These are phyloP conservation scores for Staphylotrichum tortipilum DNA, from an alignment of 495 filamentous ascomycete species.

Conservation along the genomic window DNA sequence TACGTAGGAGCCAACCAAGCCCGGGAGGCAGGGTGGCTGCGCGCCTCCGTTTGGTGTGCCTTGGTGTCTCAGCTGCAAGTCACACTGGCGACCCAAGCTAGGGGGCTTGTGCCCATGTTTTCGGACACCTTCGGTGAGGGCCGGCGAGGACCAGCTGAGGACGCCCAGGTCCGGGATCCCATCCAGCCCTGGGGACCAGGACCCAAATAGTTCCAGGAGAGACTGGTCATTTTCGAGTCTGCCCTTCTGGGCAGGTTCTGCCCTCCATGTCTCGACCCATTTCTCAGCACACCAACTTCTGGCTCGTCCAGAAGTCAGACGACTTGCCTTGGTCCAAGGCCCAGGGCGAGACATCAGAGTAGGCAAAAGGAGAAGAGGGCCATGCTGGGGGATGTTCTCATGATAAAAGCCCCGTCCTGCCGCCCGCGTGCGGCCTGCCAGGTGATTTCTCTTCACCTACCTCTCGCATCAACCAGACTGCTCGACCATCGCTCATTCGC, in stretches of 20 bases:
- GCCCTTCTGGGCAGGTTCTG: not conserved
- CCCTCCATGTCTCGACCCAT: not conserved
- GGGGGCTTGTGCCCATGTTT: constrained; percentile 1
- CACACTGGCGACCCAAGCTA: constrained; percentile 18
- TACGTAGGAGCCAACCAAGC: constrained; percentile 1
- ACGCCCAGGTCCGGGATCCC: not conserved
- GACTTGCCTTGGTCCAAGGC: not conserved
- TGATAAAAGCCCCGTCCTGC: not conserved
- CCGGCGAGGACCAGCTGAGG: not conserved
- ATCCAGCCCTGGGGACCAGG: no score
- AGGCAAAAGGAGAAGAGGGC: not conserved
- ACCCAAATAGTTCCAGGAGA: no score
- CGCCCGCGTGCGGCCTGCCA: no score
- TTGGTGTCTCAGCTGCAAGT: constrained; percentile 28
- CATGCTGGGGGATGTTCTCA: no score
- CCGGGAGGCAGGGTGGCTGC: constrained; percentile 6
- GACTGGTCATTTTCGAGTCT: not conserved
- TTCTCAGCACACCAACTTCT: constrained; percentile 7
- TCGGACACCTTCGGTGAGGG: constrained; percentile 21
- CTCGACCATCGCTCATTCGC: no score
- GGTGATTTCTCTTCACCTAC: no score
- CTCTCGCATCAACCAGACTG: not conserved
- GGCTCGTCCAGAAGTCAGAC: not conserved
- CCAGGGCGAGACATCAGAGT: not conserved
- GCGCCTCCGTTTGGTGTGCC: constrained; percentile 21